Base-by-base conservation (phyloP, 2,329 filamentous ascomycete species). In the Talaromyces sp. region DNA sequence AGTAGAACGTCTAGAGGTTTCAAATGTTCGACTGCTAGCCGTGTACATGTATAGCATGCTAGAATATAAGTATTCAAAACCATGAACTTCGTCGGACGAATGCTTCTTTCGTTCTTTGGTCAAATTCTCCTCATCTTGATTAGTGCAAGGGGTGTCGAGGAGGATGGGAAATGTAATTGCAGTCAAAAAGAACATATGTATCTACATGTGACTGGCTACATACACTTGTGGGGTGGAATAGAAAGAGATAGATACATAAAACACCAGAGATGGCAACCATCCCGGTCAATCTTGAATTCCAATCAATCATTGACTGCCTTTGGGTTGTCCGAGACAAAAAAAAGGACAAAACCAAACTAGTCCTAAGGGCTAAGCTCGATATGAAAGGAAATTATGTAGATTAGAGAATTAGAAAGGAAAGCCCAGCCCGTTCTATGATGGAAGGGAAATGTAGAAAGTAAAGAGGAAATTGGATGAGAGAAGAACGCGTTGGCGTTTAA, bases 331-430 rank as follows among this genome's bases (percentile, higher is more conserved):
- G 9, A 16, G 31, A 21, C 31, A 54, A 23, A 3, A 23, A 3
- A 21, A 23, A 16, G 18, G 21, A 60, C 21, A 40, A 31, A 14
- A 8, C n/a, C 42, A 59, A 28, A 48, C 4, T 21, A 55, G 48
- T 37, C 35, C 58, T 11, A 21, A 37, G 50, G 58, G 58, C 57
- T 50, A 50, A 55, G 46, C 62, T 57, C 40, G 42, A 50, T 60
- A 50, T 59, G 52, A 63, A 63, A 46, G 58, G 58, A 40, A 60
- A 56, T 56, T 61, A 58, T 64, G 54, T 39, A 58, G 12, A 64
- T 61, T 64, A 64, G 55, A 61, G 62, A 52, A 64, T 64, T 64
- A 64, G 40, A 62, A 55, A 23, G n/a, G 23, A 52, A 60, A 50
- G 6, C 37, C 62, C 58, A 64, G 62, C 59, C 62, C 54, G 28